phyloP scores from a whole-genome alignment of 106 monocot species.

The Dendrobium chrysotoxum region DNA sequence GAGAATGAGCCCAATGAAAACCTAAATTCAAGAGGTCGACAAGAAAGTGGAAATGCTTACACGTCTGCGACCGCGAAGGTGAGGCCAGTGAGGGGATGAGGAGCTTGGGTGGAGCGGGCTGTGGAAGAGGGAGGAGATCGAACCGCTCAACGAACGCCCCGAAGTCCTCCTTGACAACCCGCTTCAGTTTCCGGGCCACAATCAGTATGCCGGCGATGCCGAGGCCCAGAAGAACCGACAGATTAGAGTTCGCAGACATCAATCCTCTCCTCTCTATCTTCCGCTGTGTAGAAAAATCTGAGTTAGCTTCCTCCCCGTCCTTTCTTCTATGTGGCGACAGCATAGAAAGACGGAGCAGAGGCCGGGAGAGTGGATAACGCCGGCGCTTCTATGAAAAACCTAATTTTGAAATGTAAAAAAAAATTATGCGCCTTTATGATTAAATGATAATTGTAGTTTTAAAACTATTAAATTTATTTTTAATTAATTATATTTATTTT shows the following conservation, averaged over 20 bases:
- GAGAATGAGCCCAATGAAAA: neutral
- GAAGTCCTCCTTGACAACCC: conserved; percentile 54
- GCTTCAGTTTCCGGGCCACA: conserved; percentile 45
- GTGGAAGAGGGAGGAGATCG: conserved; percentile 92
- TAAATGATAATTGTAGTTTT: too few relatives aligned
- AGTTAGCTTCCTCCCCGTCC: neutral
- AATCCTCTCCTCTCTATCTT: neutral
- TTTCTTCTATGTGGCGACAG: neutral
- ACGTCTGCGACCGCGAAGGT: conserved; percentile 85
- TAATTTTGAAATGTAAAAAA: too few relatives aligned
- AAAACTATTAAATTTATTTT: too few relatives aligned
- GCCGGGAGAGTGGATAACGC: neutral
- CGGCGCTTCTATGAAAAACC: neutral
- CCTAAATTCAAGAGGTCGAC: neutral
- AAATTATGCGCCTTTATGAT: too few relatives aligned
- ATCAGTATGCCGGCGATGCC: conserved; percentile 79
- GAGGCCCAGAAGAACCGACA: conserved; percentile 65
- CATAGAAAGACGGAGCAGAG: neutral
- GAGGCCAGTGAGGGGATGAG: conserved; percentile 76
- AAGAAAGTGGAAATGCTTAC: conserved; percentile 26
- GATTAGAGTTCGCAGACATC: conserved; percentile 9
- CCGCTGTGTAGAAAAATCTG: neutral
- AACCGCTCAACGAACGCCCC: conserved; percentile 84
- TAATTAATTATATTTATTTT: too few relatives aligned
- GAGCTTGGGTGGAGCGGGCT: conserved; percentile 81